Percentiles rank a stretch among this genome's conserved stretches.
These are phyloP conservation scores for Phytomonas francai DNA, from an alignment of 208 protist species.

Conservation along the genomic window DNA sequence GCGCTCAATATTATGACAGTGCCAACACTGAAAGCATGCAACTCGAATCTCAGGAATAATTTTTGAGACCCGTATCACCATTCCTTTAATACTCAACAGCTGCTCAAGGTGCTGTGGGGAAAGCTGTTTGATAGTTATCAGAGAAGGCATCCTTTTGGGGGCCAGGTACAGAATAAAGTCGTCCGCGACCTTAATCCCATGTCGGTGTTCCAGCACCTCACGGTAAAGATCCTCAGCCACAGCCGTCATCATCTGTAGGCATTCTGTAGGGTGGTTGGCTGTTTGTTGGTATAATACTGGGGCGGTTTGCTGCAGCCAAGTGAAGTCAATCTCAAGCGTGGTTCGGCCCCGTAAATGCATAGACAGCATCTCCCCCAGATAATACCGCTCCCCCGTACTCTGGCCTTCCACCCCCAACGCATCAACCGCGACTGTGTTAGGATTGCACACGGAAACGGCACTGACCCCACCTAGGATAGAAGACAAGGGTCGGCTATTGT, in stretches of 20 bases:
- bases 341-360: slow-evolving; percentile 65
- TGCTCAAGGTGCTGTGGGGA: slow-evolving; percentile 74
- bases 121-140: slow-evolving; percentile 64
- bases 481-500: background rate
- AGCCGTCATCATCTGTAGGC: slow-evolving; percentile 77
- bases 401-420: background rate
- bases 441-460: background rate
- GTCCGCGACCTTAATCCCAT: slow-evolving; percentile 37
- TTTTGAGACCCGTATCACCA: slow-evolving; percentile 90
- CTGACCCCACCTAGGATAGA: background rate
- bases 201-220: slow-evolving; percentile 34
- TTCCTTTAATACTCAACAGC: slow-evolving; percentile 83
- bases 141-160: slow-evolving; percentile 47
- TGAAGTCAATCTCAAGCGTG: slow-evolving; percentile 71
- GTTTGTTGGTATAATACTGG: slow-evolving; percentile 53
- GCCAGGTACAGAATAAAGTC: slow-evolving; percentile 57
- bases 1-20: slow-evolving; percentile 82
- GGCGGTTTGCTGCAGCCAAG: slow-evolving; percentile 34
- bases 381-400: slow-evolving; percentile 29
- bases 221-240: slow-evolving; percentile 75
- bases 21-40: slow-evolving; percentile 94
- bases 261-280: slow-evolving; percentile 80
- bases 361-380: slow-evolving; percentile 60
- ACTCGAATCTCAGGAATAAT: slow-evolving; percentile 89
- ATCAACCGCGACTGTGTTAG: background rate